phyloP scores from a whole-genome alignment of 2,329 filamentous ascomycete genomes.

The Trichoderma afroharzianum region DNA sequence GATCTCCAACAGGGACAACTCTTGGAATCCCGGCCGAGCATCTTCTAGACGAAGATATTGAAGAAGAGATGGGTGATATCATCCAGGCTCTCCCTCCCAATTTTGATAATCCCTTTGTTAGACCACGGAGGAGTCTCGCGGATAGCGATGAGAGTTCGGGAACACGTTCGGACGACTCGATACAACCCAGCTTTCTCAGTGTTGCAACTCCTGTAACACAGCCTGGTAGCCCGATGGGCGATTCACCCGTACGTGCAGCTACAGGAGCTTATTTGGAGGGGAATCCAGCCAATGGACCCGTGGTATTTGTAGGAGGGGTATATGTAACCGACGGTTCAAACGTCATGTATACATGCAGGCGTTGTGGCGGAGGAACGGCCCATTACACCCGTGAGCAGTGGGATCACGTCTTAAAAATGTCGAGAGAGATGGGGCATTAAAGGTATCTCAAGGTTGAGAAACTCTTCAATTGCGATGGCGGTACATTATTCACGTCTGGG shows the following conservation, averaged over 20 bases:
- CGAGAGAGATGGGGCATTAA: background rate
- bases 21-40: constrained; percentile 7
- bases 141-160: background rate
- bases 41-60: background rate
- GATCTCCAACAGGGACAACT: background rate
- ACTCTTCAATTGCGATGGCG: background rate
- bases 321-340: background rate
- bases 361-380: background rate
- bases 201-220: background rate
- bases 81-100: background rate
- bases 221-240: background rate
- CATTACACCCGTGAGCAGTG: background rate
- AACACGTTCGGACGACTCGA: background rate
- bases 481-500: background rate
- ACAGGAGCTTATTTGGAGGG: background rate
- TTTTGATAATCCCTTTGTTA: background rate
- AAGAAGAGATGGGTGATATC: background rate
- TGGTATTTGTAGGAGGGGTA: background rate
- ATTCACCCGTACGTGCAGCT: background rate
- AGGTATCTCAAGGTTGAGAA: background rate
- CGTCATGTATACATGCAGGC: background rate
- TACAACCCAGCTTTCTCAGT: background rate
- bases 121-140: background rate
- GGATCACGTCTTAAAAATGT: background rate
- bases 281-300: background rate